phyloP scores from a whole-genome alignment of 2,329 filamentous ascomycete species.

The Purpureocillium lavendulum region DNA sequence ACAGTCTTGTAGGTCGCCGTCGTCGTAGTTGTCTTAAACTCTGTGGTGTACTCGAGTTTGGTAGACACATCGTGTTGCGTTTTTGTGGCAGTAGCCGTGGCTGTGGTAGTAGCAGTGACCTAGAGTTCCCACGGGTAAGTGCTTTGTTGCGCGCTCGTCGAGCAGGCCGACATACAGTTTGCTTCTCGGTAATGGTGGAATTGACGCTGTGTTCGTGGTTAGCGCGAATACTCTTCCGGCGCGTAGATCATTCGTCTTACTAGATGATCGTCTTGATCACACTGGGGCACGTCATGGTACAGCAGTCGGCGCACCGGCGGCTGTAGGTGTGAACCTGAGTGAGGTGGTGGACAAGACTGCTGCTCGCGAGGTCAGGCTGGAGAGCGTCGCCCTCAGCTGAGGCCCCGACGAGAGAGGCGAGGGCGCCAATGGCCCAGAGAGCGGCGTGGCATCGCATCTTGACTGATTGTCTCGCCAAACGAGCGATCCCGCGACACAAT shows the following conservation, averaged over 20 bases:
- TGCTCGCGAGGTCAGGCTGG: too few relatives aligned
- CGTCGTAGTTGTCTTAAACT: conserved; percentile 10
- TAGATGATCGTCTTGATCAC: not conserved
- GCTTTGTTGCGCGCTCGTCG: too few relatives aligned
- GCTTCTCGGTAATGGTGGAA: not conserved
- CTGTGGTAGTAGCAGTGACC: too few relatives aligned
- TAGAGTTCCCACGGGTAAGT: too few relatives aligned
- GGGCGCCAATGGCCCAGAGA: not conserved
- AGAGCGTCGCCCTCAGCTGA: not conserved
- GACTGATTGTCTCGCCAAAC: not conserved
- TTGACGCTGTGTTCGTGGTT: not conserved
- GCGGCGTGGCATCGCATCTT: conserved; percentile 1
- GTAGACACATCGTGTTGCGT: conserved; percentile 11
- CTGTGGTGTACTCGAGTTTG: conserved; percentile 10
- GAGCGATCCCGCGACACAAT: not conserved
- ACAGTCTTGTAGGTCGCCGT: conserved; percentile 8
- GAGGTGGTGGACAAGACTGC: too few relatives aligned
- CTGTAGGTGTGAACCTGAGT: not conserved
- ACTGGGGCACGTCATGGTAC: not conserved
- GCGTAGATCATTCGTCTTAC: too few relatives aligned
- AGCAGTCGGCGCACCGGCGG: not conserved
- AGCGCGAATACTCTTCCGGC: too few relatives aligned
- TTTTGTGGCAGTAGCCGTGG: conserved; percentile 1
- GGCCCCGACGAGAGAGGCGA: conserved; percentile 1
- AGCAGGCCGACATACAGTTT: not conserved